phyloP scores from a whole-genome alignment of 768 basidiomycete species.

The Tricholoma sp. region DNA sequence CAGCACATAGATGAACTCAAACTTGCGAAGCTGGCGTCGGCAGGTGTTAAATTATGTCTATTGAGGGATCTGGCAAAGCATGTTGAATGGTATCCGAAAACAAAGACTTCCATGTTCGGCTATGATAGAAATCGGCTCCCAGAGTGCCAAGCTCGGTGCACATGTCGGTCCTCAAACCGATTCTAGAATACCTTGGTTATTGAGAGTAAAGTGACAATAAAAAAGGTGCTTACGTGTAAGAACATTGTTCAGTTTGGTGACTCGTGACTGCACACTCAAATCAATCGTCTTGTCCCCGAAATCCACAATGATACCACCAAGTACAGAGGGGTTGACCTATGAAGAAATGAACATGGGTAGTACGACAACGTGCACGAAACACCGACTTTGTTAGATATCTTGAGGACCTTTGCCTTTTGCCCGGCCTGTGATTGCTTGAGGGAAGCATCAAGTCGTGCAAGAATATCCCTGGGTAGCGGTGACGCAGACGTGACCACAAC shows the following conservation, averaged over 20 bases:
- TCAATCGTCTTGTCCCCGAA: constrained; percentile 99
- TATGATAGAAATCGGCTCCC: neutral
- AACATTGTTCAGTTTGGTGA: constrained; percentile 90
- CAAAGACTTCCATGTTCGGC: neutral
- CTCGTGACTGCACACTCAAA: constrained; percentile 88
- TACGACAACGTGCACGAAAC: neutral
- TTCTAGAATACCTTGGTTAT: constrained; percentile 20
- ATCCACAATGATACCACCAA: constrained; percentile 93
- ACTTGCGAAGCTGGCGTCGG: neutral
- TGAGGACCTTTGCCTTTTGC: constrained; percentile 82
- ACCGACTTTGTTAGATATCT: constrained; percentile 85
- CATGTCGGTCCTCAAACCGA: constrained; percentile 26
- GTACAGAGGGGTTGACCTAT: constrained; percentile 85
- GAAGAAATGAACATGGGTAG: constrained; percentile 3
- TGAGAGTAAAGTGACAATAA: neutral
- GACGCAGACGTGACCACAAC: constrained; percentile 87
- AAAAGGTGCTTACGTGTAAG: constrained; percentile 61
- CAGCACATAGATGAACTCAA: neutral
- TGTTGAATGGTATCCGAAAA: neutral
- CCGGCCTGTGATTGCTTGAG: constrained; percentile 86
- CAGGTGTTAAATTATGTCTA: neutral
- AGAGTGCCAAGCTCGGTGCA: neutral
- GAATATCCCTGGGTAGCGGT: constrained; percentile 72
- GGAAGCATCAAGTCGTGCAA: constrained; percentile 74
- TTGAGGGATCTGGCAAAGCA: neutral